phyloP scores from a whole-genome alignment of 345 rosid genomes.

The Aethionema arabicum region DNA sequence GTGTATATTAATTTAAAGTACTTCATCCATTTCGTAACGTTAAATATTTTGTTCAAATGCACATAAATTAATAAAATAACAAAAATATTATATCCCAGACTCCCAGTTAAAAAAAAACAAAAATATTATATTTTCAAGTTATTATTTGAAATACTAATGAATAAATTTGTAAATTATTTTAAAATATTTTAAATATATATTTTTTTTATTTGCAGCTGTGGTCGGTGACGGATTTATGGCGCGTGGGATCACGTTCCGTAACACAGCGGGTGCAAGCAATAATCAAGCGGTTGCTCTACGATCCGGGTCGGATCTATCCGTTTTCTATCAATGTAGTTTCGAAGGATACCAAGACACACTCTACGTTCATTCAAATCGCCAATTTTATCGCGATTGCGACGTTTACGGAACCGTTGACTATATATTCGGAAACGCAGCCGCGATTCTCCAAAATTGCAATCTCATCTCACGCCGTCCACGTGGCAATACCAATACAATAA shows the following conservation, averaged over 20 bases:
- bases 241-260: conserved; percentile 57
- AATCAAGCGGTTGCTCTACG: conserved; percentile 72
- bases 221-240: conserved; percentile 64
- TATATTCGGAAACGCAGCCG: conserved; percentile 68
- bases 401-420: conserved; percentile 62
- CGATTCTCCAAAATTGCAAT: conserved; percentile 51
- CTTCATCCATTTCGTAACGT: no score
- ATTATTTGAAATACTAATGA: no score
- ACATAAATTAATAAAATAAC: no score
- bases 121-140: no score
- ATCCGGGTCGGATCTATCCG: conserved; percentile 65
- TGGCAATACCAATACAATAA: conserved; percentile 42
- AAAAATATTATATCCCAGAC: no score
- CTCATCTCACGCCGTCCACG: conserved; percentile 51
- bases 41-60: no score
- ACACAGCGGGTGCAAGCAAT: conserved; percentile 67
- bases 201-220: conserved; percentile 42
- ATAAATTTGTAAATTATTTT: no score
- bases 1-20: no score
- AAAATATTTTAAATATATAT: no score
- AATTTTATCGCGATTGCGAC: conserved; percentile 61
- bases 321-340: conserved; percentile 59
- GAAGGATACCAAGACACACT: conserved; percentile 71
- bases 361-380: conserved; percentile 62
- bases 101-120: no score